Evolutionary conservation across 768 basidiomycete species (phyloP).

Genomic region (Hemileccinum impolitum): DNA sequence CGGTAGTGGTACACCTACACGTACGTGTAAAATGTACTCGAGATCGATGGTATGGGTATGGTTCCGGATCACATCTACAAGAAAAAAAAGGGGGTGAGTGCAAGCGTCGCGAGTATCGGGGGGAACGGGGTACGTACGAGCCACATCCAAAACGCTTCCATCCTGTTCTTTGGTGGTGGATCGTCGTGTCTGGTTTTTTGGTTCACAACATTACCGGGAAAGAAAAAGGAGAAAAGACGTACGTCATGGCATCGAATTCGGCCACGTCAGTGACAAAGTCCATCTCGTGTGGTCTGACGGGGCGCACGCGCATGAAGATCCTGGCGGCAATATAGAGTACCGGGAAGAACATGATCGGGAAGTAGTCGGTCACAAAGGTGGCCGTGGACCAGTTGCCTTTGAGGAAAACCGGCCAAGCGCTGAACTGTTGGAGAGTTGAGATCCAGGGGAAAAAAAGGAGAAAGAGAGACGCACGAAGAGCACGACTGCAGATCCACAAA

Average conservation of each 20-base stretch:
- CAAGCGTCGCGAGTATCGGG: no score
- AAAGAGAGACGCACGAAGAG: constrained; percentile 33
- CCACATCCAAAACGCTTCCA: constrained; percentile 30
- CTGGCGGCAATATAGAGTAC: constrained; percentile 38
- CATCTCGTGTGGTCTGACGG: constrained; percentile 17
- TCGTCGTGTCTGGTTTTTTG: constrained; percentile 26
- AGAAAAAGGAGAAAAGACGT: background rate
- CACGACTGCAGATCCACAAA: constrained; percentile 24
- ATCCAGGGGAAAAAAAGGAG: background rate
- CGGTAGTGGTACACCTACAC: no score
- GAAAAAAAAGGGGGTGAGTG: no score
- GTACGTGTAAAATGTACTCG: no score
- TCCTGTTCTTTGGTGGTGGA: constrained; percentile 21
- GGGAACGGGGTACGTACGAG: constrained; percentile 14
- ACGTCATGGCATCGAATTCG: constrained; percentile 31
- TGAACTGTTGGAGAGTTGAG: constrained; percentile 27
- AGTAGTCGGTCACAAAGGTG: constrained; percentile 42
- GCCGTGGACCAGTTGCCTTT: constrained; percentile 36
- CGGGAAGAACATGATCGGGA: constrained; percentile 44
- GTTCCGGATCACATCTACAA: no score
- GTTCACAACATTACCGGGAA: background rate
- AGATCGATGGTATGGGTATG: no score
- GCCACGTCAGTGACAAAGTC: constrained; percentile 24
- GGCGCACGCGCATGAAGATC: constrained; percentile 7
- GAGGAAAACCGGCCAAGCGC: constrained; percentile 40